Evolutionary conservation across 164 flowering plant genomes (phyloP).

Genomic region (Macadamia tetraphylla): DNA sequence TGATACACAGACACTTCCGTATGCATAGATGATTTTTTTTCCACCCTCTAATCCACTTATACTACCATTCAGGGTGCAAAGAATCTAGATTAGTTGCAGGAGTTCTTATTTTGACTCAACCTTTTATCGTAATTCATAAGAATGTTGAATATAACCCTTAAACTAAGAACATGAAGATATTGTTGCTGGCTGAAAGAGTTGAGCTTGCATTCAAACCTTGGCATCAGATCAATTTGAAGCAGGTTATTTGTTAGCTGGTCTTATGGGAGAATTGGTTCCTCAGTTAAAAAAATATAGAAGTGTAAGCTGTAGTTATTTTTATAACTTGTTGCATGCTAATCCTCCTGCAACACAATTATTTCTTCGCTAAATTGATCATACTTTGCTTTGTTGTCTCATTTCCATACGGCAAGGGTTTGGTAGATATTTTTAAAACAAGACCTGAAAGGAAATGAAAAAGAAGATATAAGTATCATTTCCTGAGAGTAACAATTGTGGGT

Average conservation of each 20-base stretch:
- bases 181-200: neutral
- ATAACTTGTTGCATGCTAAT: neutral
- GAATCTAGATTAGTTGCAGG: neutral
- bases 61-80: neutral
- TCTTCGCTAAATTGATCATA: too few relatives aligned
- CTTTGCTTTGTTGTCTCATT: too few relatives aligned
- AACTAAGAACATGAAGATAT: neutral
- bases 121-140: neutral
- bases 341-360: too few relatives aligned
- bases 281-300: neutral
- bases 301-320: neutral
- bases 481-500: too few relatives aligned
- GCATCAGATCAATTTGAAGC: neutral
- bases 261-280: neutral
- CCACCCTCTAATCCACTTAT: neutral
- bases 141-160: neutral
- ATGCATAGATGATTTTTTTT: neutral
- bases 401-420: too few relatives aligned
- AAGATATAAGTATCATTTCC: too few relatives aligned
- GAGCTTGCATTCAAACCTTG: neutral
- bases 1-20: too few relatives aligned
- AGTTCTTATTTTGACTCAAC: conserved; percentile 1
- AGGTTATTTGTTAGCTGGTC: neutral
- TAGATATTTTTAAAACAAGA: too few relatives aligned
- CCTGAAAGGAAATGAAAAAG: too few relatives aligned